Evolutionary conservation across 352 stramenopile species (phyloP).

Genomic region (Saprolegnia parasitica): DNA sequence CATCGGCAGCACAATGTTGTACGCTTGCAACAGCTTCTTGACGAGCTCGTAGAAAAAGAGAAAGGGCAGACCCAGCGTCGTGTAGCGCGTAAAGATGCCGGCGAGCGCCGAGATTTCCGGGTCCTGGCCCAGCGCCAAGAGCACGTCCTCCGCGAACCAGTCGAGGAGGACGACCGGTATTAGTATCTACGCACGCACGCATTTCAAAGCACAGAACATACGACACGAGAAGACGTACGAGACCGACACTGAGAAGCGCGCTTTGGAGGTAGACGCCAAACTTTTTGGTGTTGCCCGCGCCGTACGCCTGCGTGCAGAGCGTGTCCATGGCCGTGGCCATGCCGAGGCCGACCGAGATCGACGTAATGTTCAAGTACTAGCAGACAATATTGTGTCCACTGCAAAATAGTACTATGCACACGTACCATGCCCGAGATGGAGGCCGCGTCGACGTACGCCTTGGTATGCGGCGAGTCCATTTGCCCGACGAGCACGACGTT

Average conservation of each 20-base stretch:
- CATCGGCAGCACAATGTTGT: slow-evolving; percentile 63
- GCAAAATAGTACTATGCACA: background rate
- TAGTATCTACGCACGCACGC: slow-evolving; percentile 29
- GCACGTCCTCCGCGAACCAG: slow-evolving; percentile 49
- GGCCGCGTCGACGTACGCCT: slow-evolving; percentile 56
- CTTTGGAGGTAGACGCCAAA: slow-evolving; percentile 79
- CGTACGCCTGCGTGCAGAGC: slow-evolving; percentile 54
- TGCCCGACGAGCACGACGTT: slow-evolving; percentile 61
- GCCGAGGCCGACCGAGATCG: slow-evolving; percentile 50
- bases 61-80: slow-evolving; percentile 64
- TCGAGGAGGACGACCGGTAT: slow-evolving; percentile 53
- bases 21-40: slow-evolving; percentile 65
- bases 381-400: background rate
- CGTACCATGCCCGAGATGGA: slow-evolving; percentile 64
- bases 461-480: slow-evolving; percentile 54
- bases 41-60: slow-evolving; percentile 74
- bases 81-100: slow-evolving; percentile 43
- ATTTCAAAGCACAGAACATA: background rate
- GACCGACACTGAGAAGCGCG: slow-evolving; percentile 46
- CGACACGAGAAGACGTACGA: slow-evolving; percentile 19
- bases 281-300: slow-evolving; percentile 48
- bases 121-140: slow-evolving; percentile 45
- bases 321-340: slow-evolving; percentile 52
- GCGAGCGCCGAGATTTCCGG: slow-evolving; percentile 37
- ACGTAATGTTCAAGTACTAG: slow-evolving; percentile 66